Evolutionary conservation across 202 grass and related monocot genomes (phyloP).

Genomic region (Carex sylvatica): DNA sequence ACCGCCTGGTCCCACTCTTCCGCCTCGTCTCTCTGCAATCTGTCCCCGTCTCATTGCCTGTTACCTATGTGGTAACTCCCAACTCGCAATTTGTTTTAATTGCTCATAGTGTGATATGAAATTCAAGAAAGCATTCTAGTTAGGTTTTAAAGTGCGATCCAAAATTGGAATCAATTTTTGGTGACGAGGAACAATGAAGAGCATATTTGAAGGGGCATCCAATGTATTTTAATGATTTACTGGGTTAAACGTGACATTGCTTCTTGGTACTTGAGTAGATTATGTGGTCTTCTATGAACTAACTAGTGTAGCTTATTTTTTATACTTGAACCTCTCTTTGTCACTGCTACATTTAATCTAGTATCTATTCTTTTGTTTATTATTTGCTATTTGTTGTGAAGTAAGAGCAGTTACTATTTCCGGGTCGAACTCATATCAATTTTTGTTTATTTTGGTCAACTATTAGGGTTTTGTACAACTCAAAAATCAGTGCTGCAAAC

Average conservation of each 20-base stretch:
- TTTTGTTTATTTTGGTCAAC: neutral
- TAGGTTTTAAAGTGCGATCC: neutral
- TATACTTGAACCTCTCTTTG: too few relatives aligned
- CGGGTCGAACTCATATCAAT: neutral
- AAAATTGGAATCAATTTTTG: neutral
- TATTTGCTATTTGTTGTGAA: neutral
- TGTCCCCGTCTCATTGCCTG: neutral
- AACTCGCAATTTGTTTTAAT: neutral
- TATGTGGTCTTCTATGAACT: neutral
- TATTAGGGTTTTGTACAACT: neutral
- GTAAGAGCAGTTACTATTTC: neutral
- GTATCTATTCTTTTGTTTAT: neutral
- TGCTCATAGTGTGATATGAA: neutral
- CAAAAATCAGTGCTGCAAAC: neutral
- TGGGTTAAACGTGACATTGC: neutral
- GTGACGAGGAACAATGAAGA: neutral
- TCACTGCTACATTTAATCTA: too few relatives aligned
- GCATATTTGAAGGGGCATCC: neutral
- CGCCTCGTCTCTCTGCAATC: neutral
- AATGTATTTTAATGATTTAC: neutral
- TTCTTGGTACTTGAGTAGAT: neutral
- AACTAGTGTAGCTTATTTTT: neutral
- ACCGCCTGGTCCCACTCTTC: neutral
- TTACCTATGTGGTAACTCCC: neutral
- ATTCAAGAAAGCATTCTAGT: constrained; percentile 4